Conservation (phyloP, 306 rosid genomes). For the Alnus rubra region DNA sequence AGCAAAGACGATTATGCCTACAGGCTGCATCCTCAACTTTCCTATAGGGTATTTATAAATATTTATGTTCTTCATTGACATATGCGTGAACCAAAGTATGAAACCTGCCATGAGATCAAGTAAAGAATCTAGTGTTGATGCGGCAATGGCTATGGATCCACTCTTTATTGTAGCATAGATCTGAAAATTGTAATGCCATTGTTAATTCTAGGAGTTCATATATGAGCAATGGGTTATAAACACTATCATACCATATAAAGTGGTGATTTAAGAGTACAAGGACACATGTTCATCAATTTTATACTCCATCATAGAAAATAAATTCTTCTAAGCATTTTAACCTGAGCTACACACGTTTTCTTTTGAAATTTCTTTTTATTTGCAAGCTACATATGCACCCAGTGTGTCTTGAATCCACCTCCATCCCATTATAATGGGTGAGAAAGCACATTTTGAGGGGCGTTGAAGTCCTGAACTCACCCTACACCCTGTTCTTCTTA, state of each 20-base stretch:
- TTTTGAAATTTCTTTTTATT: not conserved
- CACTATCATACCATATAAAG: not conserved
- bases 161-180: conserved; percentile 53
- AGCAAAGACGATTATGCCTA: conserved; percentile 89
- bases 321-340: not conserved
- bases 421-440: no score
- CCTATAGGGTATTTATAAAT: conserved; percentile 87
- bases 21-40: conserved; percentile 91
- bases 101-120: conserved; percentile 83
- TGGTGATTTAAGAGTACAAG: not conserved
- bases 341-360: not conserved
- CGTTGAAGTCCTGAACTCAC: no score
- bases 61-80: conserved; percentile 78
- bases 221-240: not conserved
- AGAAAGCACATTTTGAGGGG: no score
- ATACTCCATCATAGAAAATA: not conserved
- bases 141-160: conserved; percentile 65
- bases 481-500: no score
- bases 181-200: conserved; percentile 30
- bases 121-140: conserved; percentile 61
- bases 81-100: conserved; percentile 90
- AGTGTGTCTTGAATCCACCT: not conserved
- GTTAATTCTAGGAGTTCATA: not conserved
- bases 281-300: not conserved
- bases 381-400: not conserved